A percentile compares a stretch with the other conserved stretches of the same genome.
Evolutionary conservation across 2,329 filamentous ascomycete genomes (phyloP).

Genomic region (Aspergillus persii): DNA sequence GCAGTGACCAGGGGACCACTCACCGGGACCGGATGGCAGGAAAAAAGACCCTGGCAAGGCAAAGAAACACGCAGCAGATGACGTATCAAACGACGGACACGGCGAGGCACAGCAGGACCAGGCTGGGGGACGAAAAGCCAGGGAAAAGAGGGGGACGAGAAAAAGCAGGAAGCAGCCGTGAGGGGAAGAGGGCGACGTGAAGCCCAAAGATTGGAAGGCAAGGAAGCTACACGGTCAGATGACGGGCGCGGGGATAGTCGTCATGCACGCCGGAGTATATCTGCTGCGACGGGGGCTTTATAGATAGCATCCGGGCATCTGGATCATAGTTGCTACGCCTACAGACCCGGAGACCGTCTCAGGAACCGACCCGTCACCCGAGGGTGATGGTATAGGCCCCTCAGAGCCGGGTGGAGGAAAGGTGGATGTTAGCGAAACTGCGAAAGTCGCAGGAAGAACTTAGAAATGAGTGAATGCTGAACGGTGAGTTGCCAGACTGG

Average conservation of each 20-base stretch:
- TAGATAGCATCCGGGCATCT: too few relatives aligned
- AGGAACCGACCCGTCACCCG: slow-evolving; percentile 5
- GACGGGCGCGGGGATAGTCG: neutral
- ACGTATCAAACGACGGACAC: neutral
- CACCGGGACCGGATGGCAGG: neutral
- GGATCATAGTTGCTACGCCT: too few relatives aligned
- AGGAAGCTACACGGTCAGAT: slow-evolving; percentile 1
- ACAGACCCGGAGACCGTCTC: neutral
- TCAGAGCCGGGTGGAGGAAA: too few relatives aligned
- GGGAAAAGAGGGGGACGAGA: slow-evolving; percentile 7
- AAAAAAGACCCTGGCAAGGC: neutral
- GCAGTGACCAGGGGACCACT: slow-evolving; percentile 21
- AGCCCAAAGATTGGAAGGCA: neutral
- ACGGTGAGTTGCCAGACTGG: too few relatives aligned
- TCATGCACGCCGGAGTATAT: neutral
- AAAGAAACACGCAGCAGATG: neutral
- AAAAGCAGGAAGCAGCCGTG: slow-evolving; percentile 10
- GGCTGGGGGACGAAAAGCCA: neutral
- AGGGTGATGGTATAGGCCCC: neutral
- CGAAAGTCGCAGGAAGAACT: too few relatives aligned
- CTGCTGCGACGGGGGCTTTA: too few relatives aligned
- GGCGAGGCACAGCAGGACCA: neutral
- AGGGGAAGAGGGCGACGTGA: slow-evolving; percentile 2
- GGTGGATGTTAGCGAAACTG: neutral
- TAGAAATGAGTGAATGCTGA: too few relatives aligned